Base-by-base conservation (phyloP, 805 yeast genomes). In the Candida montana region DNA sequence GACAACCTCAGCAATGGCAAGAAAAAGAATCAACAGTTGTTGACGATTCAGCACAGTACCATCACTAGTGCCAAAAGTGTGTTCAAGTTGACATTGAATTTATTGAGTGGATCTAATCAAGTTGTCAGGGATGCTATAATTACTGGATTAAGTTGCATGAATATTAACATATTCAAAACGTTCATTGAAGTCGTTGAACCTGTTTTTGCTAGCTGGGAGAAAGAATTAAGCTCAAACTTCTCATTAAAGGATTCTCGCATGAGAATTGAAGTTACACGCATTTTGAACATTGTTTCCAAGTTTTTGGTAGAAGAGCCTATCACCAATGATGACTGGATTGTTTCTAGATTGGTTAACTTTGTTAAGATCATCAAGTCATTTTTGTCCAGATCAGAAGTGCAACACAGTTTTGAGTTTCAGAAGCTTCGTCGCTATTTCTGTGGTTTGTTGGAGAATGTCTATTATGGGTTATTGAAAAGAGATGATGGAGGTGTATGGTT, bases 41-140 rank as follows among this genome's bases (percentile, higher is more conserved):
- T 84, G 53, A 86, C 86, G 0, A 75, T 88, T 28, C 96, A 88
- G 53, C 95, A 86, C 52, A 95, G 89, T 57, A 83, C 87, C 38
- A 90, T 93, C 41, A 90, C 95, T 1, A 87, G 96, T 46, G 97
- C 96, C 0, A 81, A 83, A 45, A 82, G 95, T 0, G 81, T 93
- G 2, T 93, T 93, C 65, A 75, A 82, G 42, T 80, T 93, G 82
- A 90, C 88, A 0, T 67, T 88, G 30, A 97, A 97, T 0, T 66
- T 93, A 23, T 62, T 93, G 36, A 80, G 76, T 23, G 79, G 89
- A 0, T 77, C 79, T 2, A 87, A 85, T 45, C 70, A 74, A 3
- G 68, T 79, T 49, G 76, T 93, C 8, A 71, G 86, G 46, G 96
- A 90, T 48, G 93, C 97, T 0, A 79, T 90, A 13, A 88, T 89